phyloP scores from a whole-genome alignment of 1,284 basidiomycete genomes.

The Cryptococcus sp. region DNA sequence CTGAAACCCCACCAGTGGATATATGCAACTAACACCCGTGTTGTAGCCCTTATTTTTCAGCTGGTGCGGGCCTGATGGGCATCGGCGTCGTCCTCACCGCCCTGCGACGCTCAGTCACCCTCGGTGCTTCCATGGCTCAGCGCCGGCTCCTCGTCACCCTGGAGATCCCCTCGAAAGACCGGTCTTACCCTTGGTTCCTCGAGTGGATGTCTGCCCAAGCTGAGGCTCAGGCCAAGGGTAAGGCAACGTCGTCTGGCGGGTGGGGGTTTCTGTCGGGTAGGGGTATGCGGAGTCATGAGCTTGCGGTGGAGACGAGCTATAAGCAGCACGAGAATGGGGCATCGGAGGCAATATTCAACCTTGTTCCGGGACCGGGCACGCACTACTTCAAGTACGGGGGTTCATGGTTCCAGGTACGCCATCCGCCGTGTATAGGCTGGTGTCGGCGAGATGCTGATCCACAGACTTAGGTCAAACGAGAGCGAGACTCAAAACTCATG shows the following conservation, averaged over 20 bases:
- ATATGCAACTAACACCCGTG: background rate
- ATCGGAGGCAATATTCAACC: conserved; percentile 78
- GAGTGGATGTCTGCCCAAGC: conserved; percentile 77
- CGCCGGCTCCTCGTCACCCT: conserved; percentile 89
- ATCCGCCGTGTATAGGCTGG: background rate
- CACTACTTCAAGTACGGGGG: conserved; percentile 88
- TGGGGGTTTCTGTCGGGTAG: background rate
- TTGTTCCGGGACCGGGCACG: conserved; percentile 91
- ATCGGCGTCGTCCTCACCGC: conserved; percentile 76
- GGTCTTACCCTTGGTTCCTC: conserved; percentile 94
- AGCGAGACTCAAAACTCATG: conserved; percentile 87
- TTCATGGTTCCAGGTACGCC: conserved; percentile 80
- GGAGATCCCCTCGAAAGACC: conserved; percentile 95
- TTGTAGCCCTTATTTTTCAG: conserved; percentile 88
- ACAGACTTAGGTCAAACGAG: conserved; percentile 72
- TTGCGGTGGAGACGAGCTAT: conserved; percentile 88
- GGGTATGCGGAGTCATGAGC: conserved; percentile 77
- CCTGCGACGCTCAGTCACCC: conserved; percentile 66
- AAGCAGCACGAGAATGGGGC: conserved; percentile 86
- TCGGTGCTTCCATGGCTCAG: conserved; percentile 72
- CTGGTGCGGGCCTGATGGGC: conserved; percentile 93
- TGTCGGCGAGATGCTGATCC: background rate
- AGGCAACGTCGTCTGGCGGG: conserved; percentile 16
- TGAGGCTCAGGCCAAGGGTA: conserved; percentile 17
- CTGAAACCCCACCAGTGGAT: background rate